These are phyloP conservation scores for Paecilomyces niveus DNA, from an alignment of 2,329 filamentous ascomycete genomes.

Conservation along the genomic window DNA sequence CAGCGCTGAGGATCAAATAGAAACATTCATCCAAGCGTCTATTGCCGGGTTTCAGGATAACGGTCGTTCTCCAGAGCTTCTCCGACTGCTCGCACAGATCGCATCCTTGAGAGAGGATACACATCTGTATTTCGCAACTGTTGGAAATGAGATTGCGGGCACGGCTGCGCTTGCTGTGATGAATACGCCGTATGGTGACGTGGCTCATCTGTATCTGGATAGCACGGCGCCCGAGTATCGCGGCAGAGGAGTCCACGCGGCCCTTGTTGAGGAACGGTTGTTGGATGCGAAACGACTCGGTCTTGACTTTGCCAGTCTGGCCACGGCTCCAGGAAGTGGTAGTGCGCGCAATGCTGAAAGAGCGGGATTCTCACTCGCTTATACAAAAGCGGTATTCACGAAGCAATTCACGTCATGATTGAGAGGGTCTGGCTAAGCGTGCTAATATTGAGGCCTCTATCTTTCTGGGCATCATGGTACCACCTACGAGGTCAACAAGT, in stretches of 20 bases:
- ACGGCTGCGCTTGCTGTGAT: not conserved
- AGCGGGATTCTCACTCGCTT: constrained; percentile 7
- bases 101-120: constrained; percentile 6
- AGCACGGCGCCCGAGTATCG: constrained; percentile 5
- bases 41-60: constrained; percentile 9
- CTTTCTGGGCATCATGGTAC: no score
- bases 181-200: not conserved
- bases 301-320: constrained; percentile 3
- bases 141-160: not conserved
- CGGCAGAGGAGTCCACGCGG: constrained; percentile 7
- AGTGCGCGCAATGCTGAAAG: constrained; percentile 10
- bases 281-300: constrained; percentile 3
- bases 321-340: constrained; percentile 6
- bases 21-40: constrained; percentile 7
- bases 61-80: constrained; percentile 7
- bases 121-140: constrained; percentile 1
- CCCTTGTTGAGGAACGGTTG: constrained; percentile 7
- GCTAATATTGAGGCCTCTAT: no score
- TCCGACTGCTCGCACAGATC: constrained; percentile 6
- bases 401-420: not conserved
- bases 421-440: not conserved
- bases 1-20: not conserved
- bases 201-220: constrained; percentile 9
- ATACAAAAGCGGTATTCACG: constrained; percentile 2
- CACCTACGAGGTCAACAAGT: not conserved